These are phyloP conservation scores for Lolium rigidum DNA, from an alignment of 176 grass and related monocot species.

Conservation along the genomic window DNA sequence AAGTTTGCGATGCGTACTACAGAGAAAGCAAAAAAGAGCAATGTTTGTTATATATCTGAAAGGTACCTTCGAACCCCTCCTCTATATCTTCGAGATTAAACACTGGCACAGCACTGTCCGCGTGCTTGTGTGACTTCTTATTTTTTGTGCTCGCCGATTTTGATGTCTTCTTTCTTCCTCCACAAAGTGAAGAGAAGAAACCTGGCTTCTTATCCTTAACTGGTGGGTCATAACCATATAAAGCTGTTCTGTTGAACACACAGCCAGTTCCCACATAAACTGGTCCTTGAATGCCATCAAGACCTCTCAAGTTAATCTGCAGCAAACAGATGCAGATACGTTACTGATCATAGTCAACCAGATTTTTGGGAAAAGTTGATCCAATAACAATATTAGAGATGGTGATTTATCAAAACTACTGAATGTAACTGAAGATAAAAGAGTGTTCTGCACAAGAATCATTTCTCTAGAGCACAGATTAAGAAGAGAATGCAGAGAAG, in stretches of 20 bases:
- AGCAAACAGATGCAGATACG: slow-evolving; percentile 41
- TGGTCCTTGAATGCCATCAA: slow-evolving; percentile 93
- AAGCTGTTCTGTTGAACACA: slow-evolving; percentile 93
- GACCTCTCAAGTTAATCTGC: slow-evolving; percentile 99
- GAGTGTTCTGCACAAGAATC: slow-evolving; percentile 9
- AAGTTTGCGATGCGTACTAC: neutral
- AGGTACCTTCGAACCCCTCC: slow-evolving; percentile 90
- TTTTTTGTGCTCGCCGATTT: slow-evolving; percentile 79
- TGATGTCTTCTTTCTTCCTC: slow-evolving; percentile 69
- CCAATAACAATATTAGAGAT: slow-evolving; percentile 37
- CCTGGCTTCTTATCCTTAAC: slow-evolving; percentile 70
- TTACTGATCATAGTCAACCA: slow-evolving; percentile 31
- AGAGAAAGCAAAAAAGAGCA: slow-evolving; percentile 9
- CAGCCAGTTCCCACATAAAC: slow-evolving; percentile 99
- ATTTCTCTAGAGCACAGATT: neutral
- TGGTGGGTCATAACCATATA: slow-evolving; percentile 98
- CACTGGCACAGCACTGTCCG: slow-evolving; percentile 84
- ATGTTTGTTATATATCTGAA: slow-evolving; percentile 23
- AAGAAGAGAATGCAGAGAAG: neutral
- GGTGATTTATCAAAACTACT: slow-evolving; percentile 9
- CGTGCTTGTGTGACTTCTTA: slow-evolving; percentile 87
- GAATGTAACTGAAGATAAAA: neutral
- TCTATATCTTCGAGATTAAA: slow-evolving; percentile 99
- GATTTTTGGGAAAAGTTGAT: neutral
- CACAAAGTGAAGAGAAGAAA: slow-evolving; percentile 76